A percentile compares a stretch with the other conserved stretches of the same genome.
Evolutionary conservation across 2,329 filamentous ascomycete species (phyloP).

Genomic region (Botrytis cinerea): DNA sequence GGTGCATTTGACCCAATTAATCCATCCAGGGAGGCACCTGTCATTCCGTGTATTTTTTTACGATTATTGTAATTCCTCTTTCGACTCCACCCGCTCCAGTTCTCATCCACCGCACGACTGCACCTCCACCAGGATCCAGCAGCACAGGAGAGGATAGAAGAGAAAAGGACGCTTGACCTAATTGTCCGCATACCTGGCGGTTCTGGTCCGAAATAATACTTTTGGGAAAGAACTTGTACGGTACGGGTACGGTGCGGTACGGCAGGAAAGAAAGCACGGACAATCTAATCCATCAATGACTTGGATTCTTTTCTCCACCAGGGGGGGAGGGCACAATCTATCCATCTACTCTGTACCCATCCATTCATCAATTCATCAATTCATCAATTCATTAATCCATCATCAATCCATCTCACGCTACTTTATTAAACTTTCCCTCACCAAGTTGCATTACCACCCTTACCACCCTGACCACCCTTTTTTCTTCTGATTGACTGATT

Average conservation of each 20-base stretch:
- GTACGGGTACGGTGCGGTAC: background rate
- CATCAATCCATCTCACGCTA: background rate
- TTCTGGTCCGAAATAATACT: background rate
- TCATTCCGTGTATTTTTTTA: background rate
- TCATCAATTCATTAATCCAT: background rate
- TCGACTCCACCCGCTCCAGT: background rate
- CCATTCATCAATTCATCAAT: no score
- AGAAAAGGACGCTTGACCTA: background rate
- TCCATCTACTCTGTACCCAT: background rate
- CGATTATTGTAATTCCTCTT: background rate
- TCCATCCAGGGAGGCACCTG: background rate
- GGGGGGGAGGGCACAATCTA: background rate
- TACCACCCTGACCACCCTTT: constrained; percentile 9
- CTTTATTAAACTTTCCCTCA: constrained; percentile 2
- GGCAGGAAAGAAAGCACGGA: background rate
- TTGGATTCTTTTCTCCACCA: constrained; percentile 12
- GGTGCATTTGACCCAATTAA: background rate
- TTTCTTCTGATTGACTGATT: constrained; percentile 4
- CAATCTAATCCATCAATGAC: background rate
- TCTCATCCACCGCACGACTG: background rate
- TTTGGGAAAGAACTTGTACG: background rate
- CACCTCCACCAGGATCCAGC: background rate
- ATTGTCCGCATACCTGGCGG: background rate
- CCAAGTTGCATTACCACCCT: background rate
- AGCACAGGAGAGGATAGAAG: background rate